phyloP scores from a whole-genome alignment of 129 eudicot species.

The Solidago caesia region DNA sequence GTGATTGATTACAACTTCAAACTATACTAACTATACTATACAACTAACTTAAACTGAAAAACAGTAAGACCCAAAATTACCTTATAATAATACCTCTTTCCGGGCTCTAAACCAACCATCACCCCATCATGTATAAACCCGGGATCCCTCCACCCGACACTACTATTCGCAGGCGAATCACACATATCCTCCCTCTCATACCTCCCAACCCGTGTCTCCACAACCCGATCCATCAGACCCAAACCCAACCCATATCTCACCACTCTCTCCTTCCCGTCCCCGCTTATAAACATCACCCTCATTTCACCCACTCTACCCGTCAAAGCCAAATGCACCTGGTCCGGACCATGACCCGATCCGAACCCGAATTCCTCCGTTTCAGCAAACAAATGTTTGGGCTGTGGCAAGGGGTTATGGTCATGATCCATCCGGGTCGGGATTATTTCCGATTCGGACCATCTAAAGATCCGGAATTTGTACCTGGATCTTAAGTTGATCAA shows the following conservation, averaged over 20 bases:
- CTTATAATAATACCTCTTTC: constrained; percentile 77
- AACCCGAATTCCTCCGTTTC: constrained; percentile 50
- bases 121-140: constrained; percentile 85
- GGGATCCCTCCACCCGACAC: constrained; percentile 97
- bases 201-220: constrained; percentile 46
- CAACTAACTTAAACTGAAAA: not conserved
- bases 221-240: constrained; percentile 44
- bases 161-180: constrained; percentile 77
- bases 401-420: constrained; percentile 81
- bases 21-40: not conserved
- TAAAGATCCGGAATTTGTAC: constrained; percentile 80
- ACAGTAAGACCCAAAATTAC: constrained; percentile 35
- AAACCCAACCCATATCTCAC: constrained; percentile 65
- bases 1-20: not conserved
- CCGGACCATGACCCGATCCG: constrained; percentile 65
- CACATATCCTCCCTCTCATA: constrained; percentile 96
- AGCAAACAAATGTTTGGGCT: constrained; percentile 60
- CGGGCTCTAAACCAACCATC: constrained; percentile 56
- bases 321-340: constrained; percentile 80
- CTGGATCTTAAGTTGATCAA: constrained; percentile 63
- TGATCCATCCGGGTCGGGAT: constrained; percentile 60
- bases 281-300: constrained; percentile 87
- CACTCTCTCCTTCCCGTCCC: constrained; percentile 57
- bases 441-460: constrained; percentile 70
- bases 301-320: constrained; percentile 71